These are phyloP conservation scores for Pythium phragmiticola DNA, from an alignment of 352 stramenopile species.

Conservation along the genomic window DNA sequence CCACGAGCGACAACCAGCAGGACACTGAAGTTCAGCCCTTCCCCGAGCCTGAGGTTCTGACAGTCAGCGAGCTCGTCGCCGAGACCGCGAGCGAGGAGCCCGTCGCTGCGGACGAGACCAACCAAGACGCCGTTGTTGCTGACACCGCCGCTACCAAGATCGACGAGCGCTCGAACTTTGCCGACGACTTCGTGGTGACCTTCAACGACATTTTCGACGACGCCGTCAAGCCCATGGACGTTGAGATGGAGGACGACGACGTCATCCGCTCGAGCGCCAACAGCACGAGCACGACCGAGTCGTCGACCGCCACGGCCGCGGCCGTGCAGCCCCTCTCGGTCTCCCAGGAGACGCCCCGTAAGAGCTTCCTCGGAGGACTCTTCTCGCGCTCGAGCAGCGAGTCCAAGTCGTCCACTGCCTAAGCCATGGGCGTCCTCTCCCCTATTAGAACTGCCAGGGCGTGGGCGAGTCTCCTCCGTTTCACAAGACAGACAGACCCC, in stretches of 20 bases:
- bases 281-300: conserved; percentile 25
- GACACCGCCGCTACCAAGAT: not conserved
- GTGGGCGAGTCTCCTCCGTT: not conserved
- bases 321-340: conserved; percentile 17
- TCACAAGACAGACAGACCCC: not conserved
- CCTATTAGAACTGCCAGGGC: conserved; percentile 12
- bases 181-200: not conserved
- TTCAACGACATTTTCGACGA: not conserved
- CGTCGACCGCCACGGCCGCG: conserved; percentile 12
- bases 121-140: not conserved
- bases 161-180: not conserved
- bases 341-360: conserved; percentile 10
- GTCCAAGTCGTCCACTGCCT: conserved; percentile 21
- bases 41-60: not conserved
- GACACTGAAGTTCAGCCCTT: not conserved
- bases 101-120: not conserved
- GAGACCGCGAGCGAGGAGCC: not conserved
- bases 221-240: conserved; percentile 1
- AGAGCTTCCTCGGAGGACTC: conserved; percentile 28
- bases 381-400: conserved; percentile 29
- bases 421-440: not conserved
- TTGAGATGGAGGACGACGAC: conserved; percentile 20
- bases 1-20: conserved; percentile 6
- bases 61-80: not conserved
- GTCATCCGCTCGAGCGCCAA: conserved; percentile 16